phyloP scores from a whole-genome alignment of 805 yeast species.

The Saturnispora ahearnii region DNA sequence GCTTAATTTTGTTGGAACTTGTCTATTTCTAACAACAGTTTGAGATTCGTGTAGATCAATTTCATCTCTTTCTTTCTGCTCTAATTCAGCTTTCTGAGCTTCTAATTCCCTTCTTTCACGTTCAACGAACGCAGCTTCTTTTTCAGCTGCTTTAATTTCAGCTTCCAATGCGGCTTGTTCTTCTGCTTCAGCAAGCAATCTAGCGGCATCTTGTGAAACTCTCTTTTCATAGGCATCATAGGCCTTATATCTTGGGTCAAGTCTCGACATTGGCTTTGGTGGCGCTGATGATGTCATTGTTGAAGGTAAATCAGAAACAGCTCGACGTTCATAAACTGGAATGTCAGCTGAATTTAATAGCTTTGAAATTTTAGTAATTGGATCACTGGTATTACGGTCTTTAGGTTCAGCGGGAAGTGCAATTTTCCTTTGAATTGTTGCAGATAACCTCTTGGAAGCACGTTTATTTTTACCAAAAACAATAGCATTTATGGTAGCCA shows the following conservation, averaged over 20 bases:
- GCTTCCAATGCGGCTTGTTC: conserved; percentile 14
- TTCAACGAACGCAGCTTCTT: conserved; percentile 9
- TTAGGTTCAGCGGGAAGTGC: background rate
- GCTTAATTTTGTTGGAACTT: conserved; percentile 44
- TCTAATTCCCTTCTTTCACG: conserved; percentile 9
- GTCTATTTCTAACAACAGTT: conserved; percentile 13
- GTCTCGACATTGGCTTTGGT: conserved; percentile 46
- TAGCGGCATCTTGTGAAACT: conserved; percentile 35
- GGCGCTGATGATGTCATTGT: conserved; percentile 27
- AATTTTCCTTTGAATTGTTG: background rate
- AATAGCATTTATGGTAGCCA: conserved; percentile 42
- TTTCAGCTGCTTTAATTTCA: conserved; percentile 8
- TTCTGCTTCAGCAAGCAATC: conserved; percentile 24
- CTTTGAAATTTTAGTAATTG: conserved; percentile 27
- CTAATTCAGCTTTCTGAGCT: conserved; percentile 5
- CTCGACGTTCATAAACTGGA: conserved; percentile 36
- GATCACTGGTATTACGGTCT: conserved; percentile 23
- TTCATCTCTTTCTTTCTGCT: conserved; percentile 6
- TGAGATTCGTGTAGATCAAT: background rate
- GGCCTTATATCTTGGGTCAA: conserved; percentile 48
- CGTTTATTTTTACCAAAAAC: conserved; percentile 23
- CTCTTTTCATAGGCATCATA: conserved; percentile 38
- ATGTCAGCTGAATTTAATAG: conserved; percentile 39
- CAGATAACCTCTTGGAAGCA: conserved; percentile 10
- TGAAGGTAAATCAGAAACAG: conserved; percentile 33